Evolutionary conservation across 176 grass and related monocot species (phyloP).

Genomic region (Juncus inflexus): DNA sequence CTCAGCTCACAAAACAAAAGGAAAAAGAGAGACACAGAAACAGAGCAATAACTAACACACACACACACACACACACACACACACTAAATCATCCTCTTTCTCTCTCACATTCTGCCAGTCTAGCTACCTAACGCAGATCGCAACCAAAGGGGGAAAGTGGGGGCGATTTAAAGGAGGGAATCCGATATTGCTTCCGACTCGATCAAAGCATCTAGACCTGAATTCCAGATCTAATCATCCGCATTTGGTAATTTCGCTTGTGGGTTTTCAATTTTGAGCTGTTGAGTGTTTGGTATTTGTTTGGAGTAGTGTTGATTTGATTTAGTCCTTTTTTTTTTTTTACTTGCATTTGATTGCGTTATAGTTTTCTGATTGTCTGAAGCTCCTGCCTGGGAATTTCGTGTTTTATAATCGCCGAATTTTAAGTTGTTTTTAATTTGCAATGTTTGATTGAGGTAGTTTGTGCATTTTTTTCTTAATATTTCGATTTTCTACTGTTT

Average conservation of each 20-base stretch:
- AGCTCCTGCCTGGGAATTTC: not conserved
- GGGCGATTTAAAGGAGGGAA: constrained; percentile 15
- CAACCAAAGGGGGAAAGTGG: constrained; percentile 10
- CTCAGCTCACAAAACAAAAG: not conserved
- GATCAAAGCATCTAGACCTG: constrained; percentile 22
- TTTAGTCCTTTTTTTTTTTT: not conserved
- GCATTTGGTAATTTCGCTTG: constrained; percentile 10
- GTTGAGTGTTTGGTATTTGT: not conserved
- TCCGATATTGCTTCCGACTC: not conserved
- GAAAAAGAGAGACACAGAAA: constrained; percentile 5
- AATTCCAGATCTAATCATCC: constrained; percentile 13
- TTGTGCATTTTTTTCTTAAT: constrained; percentile 7
- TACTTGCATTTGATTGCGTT: constrained; percentile 2
- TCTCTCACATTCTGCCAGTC: not conserved
- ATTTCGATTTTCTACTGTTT: not conserved
- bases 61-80: not conserved
- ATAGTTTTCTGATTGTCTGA: not conserved
- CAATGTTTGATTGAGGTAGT: constrained; percentile 1
- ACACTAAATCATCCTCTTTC: constrained; percentile 22
- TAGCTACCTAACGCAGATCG: constrained; percentile 23
- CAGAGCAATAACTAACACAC: constrained; percentile 35
- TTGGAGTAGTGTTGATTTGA: not conserved
- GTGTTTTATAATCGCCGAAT: not conserved
- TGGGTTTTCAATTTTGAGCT: not conserved
- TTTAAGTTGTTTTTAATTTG: not conserved